Percentiles rank a stretch among this genome's conserved stretches.
phyloP scores from a whole-genome alignment of 2,329 filamentous ascomycete genomes.

The Whalleya microplaca region DNA sequence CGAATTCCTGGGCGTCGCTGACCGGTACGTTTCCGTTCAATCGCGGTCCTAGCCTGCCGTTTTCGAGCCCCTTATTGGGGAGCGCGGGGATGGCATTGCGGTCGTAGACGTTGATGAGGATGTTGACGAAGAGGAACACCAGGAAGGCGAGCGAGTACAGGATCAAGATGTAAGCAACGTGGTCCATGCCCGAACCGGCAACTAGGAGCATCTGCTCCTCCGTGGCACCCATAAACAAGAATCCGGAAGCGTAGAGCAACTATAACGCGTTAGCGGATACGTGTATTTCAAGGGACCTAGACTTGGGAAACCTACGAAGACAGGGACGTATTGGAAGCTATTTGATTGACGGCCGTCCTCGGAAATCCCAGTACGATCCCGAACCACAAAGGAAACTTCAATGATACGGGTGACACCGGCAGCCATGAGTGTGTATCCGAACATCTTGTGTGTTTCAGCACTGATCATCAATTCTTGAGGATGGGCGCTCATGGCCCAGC shows the following conservation, averaged over 20 bases:
- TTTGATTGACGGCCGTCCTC: slow-evolving; percentile 70
- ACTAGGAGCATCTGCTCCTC: slow-evolving; percentile 93
- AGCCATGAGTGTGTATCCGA: slow-evolving; percentile 94
- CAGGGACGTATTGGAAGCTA: slow-evolving; percentile 72
- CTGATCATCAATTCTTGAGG: slow-evolving; percentile 83
- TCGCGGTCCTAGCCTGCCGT: slow-evolving; percentile 43
- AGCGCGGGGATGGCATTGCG: slow-evolving; percentile 50
- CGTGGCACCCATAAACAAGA: slow-evolving; percentile 96
- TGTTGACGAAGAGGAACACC: slow-evolving; percentile 86
- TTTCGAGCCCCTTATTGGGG: slow-evolving; percentile 42
- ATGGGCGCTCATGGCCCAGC: slow-evolving; percentile 94
- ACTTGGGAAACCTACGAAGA: slow-evolving; percentile 61
- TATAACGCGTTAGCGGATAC: slow-evolving; percentile 42
- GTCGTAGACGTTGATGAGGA: slow-evolving; percentile 85
- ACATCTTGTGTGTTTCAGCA: slow-evolving; percentile 84
- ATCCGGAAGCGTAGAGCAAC: slow-evolving; percentile 89
- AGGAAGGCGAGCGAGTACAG: slow-evolving; percentile 89
- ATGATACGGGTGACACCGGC: slow-evolving; percentile 84
- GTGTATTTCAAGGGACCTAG: neutral
- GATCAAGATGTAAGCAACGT: slow-evolving; percentile 90
- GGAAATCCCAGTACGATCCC: slow-evolving; percentile 67
- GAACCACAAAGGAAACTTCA: slow-evolving; percentile 86
- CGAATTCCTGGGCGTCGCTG: slow-evolving; percentile 87
- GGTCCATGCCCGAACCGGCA: slow-evolving; percentile 73
- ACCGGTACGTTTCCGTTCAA: slow-evolving; percentile 45